These are phyloP conservation scores for Ganoderma boninense DNA, from an alignment of 1,284 basidiomycete genomes.

Conservation along the genomic window DNA sequence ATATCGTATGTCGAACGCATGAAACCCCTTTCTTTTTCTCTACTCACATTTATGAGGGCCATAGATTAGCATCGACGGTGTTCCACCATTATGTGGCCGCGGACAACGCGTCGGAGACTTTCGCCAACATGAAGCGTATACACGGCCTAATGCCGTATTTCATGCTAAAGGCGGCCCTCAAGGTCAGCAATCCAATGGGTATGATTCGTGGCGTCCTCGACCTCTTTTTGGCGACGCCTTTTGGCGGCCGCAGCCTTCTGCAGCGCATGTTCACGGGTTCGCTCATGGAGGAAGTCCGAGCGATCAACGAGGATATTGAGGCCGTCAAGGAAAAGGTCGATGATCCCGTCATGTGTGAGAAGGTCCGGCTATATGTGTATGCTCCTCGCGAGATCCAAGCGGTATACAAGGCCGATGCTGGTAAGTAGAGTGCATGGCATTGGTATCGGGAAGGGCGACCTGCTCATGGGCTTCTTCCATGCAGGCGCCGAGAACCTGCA, in stretches of 20 bases:
- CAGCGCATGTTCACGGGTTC: conserved; percentile 97
- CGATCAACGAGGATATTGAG: conserved; percentile 86
- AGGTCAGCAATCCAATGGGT: conserved; percentile 94
- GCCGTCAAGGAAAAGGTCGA: conserved; percentile 90
- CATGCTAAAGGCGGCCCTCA: conserved; percentile 91
- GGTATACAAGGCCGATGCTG: conserved; percentile 81
- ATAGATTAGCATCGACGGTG: conserved; percentile 90
- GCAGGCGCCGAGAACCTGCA: conserved; percentile 78
- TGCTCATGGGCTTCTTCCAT: conserved; percentile 4
- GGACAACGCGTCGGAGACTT: conserved; percentile 91
- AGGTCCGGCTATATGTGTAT: conserved; percentile 87
- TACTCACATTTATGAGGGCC: conserved; percentile 11
- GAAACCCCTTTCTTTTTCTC: too few relatives aligned
- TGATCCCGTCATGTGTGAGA: conserved; percentile 88
- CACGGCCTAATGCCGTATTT: conserved; percentile 99
- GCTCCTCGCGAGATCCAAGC: conserved; percentile 91
- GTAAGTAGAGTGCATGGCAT: conserved; percentile 47
- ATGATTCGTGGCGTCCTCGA: conserved; percentile 96
- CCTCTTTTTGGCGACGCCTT: conserved; percentile 97
- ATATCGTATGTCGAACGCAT: conserved; percentile 75
- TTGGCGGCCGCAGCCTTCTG: conserved; percentile 91
- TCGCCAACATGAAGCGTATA: conserved; percentile 89
- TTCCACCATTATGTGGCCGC: conserved; percentile 96
- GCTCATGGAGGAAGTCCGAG: conserved; percentile 88
- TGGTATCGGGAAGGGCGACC: not conserved